Evolutionary conservation across 495 filamentous ascomycete genomes (phyloP).

Genomic region (Lasiosphaeris hirsuta): DNA sequence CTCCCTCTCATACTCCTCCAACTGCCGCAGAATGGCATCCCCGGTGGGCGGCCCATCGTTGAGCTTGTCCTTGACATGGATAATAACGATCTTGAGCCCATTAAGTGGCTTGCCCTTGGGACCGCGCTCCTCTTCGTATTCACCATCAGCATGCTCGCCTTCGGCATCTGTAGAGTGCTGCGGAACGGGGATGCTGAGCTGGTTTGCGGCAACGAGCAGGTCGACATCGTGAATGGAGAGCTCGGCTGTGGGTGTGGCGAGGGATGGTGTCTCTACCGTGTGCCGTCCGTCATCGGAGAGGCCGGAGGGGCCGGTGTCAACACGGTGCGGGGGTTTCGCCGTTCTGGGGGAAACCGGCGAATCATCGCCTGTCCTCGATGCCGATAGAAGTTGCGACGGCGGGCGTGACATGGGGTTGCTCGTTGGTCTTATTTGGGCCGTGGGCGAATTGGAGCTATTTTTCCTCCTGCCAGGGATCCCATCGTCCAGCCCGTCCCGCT

Average conservation of each 20-base stretch:
- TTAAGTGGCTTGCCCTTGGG: neutral
- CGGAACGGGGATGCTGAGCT: neutral
- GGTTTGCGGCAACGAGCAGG: neutral
- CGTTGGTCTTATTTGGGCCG: neutral
- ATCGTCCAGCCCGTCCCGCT: slow-evolving; percentile 16
- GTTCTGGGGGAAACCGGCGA: slow-evolving; percentile 39
- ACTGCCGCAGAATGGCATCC: slow-evolving; percentile 64
- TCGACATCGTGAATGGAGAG: slow-evolving; percentile 35
- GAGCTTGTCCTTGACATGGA: slow-evolving; percentile 77
- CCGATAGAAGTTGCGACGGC: neutral
- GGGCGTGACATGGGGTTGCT: neutral
- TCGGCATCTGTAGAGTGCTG: slow-evolving; percentile 12
- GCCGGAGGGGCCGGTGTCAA: neutral
- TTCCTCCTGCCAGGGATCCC: slow-evolving; percentile 6
- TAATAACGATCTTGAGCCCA: slow-evolving; percentile 66
- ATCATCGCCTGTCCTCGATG: neutral
- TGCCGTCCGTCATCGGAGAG: neutral
- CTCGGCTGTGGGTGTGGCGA: slow-evolving; percentile 37
- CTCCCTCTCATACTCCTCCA: slow-evolving; percentile 57
- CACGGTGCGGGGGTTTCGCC: slow-evolving; percentile 17
- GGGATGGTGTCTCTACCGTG: slow-evolving; percentile 26
- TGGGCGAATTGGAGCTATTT: neutral
- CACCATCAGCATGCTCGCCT: slow-evolving; percentile 2
- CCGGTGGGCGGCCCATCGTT: slow-evolving; percentile 57
- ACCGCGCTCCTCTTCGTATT: neutral